Percentiles rank a stretch among this genome's conserved stretches.
Evolutionary conservation across 768 basidiomycete species (phyloP).

Genomic region (Psilocybe subaeruginosa): DNA sequence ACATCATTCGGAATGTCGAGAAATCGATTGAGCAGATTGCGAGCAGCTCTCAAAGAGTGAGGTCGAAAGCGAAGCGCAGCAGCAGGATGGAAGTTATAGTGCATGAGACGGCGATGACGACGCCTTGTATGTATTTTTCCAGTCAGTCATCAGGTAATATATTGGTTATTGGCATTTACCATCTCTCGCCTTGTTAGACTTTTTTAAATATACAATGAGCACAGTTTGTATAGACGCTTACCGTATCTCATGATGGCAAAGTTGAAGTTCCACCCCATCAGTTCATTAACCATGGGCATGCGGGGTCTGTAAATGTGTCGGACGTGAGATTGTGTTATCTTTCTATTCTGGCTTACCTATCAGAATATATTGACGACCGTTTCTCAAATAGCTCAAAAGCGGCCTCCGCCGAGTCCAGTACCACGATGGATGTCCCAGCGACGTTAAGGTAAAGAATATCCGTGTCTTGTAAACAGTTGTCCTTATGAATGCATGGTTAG

Average conservation of each 20-base stretch:
- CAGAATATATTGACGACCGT: background rate
- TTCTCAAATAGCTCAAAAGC: background rate
- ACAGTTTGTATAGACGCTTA: slow-evolving; percentile 16
- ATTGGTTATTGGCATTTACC: background rate
- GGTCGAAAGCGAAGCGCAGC: slow-evolving; percentile 5
- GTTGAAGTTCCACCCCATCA: too few relatives aligned
- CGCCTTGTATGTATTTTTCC: slow-evolving; percentile 13
- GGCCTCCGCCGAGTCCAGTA: background rate
- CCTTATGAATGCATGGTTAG: background rate
- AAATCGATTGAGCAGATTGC: slow-evolving; percentile 33
- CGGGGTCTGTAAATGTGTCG: slow-evolving; percentile 13
- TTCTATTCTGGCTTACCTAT: background rate
- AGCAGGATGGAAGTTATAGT: slow-evolving; percentile 21
- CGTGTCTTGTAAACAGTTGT: background rate
- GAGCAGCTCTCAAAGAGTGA: slow-evolving; percentile 12
- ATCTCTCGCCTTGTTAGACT: slow-evolving; percentile 11
- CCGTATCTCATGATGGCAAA: slow-evolving; percentile 23
- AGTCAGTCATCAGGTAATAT: slow-evolving; percentile 29
- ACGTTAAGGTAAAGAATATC: slow-evolving; percentile 1
- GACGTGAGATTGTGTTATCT: background rate
- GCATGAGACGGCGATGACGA: slow-evolving; percentile 21
- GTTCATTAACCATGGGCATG: slow-evolving; percentile 9
- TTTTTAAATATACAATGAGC: background rate
- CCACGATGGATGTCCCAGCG: too few relatives aligned
- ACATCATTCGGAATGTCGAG: slow-evolving; percentile 35